Base-by-base conservation (phyloP, 2,329 filamentous ascomycete genomes). In the Fusarium nurragi region DNA sequence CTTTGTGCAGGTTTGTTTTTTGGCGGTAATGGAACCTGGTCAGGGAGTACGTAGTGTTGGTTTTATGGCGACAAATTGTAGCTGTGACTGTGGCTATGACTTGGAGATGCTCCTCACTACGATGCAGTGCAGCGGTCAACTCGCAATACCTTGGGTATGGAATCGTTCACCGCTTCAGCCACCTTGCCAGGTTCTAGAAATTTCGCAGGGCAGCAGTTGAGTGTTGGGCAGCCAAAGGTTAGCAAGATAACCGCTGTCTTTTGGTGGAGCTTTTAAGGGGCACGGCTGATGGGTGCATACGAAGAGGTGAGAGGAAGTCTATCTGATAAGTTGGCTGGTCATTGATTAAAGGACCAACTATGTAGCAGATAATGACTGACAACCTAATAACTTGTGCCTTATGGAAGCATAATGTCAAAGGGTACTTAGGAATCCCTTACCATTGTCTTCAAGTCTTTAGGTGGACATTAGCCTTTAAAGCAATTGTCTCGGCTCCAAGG, bases 191-290 rank as follows among this genome's bases (percentile, higher is more conserved):
- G 39, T 65, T 65, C 57, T 66, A 66, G 63, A 65, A 66, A 54
- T 47, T 65, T 65, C 63, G 53, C 62, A 48, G 40, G 43, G 25
- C 51, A 63, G 46, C 57, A 32, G 44, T 52, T 21, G 45, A 58
- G 25, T 45, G 62, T 63, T 63, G 61, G 62, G 62, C 63, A 65
- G 63, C 62, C 45, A 65, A 57, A 66, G 62, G 45, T 63, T 47
- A 43, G 46, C 56, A 63, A 54, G 40, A 55, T 34, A 46, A 45
- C 36, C 47, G 43, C 43, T 51, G 53, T 58, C 44, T 19, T 47
- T 51, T 66, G 49, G 63, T 66, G 63, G 53, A 41, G 52, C 40
- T 48, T 37, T 45, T 46, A 57, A 49, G 57, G 47, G 52, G 55
- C 22, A 47, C 18, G 14, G 41, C 22, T 53, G 19, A 19, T 36